Evolutionary conservation across 306 rosid genomes (phyloP), one percentile per base, ranked within the genome.

Genomic region (Vachellia collinsii): DNA sequence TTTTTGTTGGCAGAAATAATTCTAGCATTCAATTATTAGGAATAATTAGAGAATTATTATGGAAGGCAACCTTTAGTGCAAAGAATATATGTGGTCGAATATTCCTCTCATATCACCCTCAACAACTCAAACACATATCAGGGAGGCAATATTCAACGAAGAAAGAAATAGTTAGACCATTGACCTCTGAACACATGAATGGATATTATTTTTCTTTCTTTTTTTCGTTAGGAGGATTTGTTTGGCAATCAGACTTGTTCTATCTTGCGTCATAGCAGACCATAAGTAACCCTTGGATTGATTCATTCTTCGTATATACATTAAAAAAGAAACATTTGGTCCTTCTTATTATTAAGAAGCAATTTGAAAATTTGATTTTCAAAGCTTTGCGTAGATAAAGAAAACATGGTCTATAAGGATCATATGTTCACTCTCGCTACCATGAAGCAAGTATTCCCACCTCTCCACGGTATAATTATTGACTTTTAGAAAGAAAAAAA

Each of bases 71-170:
- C 41, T 67, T 78, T 76, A 67, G 75, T 51, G 42, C 75, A 38
- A 68, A 78, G 75, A 68, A 65, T 65, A 29, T 38, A 56, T 62
- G 46, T 23, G 74, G 65, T 65, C 80, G 65, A 64, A 78, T 53
- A 51, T 78, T 67, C 81, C 81, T 67, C 75, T 7, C n/a, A 7
- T 43, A 51, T 77, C 53, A 67, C 75, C 66, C 42, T 77, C 66
- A 8, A 23, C 46, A 36, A 66, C 50, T 48, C n/a, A 42, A 20
- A 74, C 8, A 22, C 4, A 10, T 8, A 5, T 10, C 23, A n/a
- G 13, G 22, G 16, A 22, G 13, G 1, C 4, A 61, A 61, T 19
- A 11, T 23, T 22, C 8, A 41, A 56, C 4, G 77, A 51, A 51
- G 37, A 65, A 62, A 79, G 23, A 4, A 22, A 29, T 29, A n/a